Conservation (phyloP, 1,284 basidiomycete species). For the Volvariella volvacea region DNA sequence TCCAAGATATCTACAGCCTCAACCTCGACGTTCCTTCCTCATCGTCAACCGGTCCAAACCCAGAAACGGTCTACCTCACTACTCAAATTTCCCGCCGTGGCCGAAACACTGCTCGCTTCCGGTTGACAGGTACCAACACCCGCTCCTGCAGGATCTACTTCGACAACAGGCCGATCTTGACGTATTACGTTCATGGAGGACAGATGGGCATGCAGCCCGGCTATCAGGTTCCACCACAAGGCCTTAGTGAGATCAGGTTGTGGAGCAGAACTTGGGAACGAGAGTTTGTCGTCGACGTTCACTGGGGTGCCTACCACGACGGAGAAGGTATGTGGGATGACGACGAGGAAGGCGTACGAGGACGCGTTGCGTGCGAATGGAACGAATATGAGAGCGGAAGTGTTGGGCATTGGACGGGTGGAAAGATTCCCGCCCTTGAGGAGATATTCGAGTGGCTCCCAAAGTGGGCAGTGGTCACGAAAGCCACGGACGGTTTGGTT, state of each 20-base stretch:
- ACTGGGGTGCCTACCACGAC: slow-evolving; percentile 24
- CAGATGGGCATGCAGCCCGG: slow-evolving; percentile 34
- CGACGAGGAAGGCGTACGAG: slow-evolving; percentile 22
- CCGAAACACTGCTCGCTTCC: slow-evolving; percentile 34
- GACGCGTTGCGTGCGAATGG: slow-evolving; percentile 63
- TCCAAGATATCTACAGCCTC: not conserved
- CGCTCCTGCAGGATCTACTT: slow-evolving; percentile 60
- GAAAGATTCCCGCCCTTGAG: slow-evolving; percentile 64
- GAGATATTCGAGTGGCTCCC: slow-evolving; percentile 64
- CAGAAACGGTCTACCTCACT: slow-evolving; percentile 23
- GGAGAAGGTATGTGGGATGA: slow-evolving; percentile 1
- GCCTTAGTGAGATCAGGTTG: slow-evolving; percentile 41
- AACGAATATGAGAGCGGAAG: slow-evolving; percentile 58
- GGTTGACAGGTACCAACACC: slow-evolving; percentile 50
- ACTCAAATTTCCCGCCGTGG: slow-evolving; percentile 27
- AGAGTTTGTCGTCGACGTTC: slow-evolving; percentile 49
- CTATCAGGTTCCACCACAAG: slow-evolving; percentile 34
- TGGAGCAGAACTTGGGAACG: slow-evolving; percentile 69
- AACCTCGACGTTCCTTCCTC: not conserved
- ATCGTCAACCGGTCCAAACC: not conserved
- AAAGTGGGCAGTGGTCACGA: slow-evolving; percentile 60
- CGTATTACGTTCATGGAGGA: slow-evolving; percentile 29
- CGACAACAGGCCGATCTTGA: slow-evolving; percentile 37
- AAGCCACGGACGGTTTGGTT: slow-evolving; percentile 52
- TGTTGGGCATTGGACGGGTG: slow-evolving; percentile 15